Evolutionary conservation across 306 rosid genomes (phyloP), one percentile per base, ranked within the genome.

Genomic region (Neltuma alba): DNA sequence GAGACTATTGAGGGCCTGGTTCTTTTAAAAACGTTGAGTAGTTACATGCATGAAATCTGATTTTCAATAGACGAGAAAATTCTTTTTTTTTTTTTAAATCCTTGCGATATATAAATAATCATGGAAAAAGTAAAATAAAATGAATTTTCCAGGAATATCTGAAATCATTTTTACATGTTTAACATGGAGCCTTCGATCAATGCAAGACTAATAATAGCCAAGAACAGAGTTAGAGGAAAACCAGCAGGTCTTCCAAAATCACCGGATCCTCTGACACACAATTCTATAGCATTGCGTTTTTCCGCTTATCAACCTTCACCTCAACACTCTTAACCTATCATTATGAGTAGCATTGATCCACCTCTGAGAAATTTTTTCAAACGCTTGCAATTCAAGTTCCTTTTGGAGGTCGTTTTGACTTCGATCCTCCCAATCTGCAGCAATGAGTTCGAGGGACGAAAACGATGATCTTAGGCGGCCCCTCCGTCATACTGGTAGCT

Each of bases 401-500:
- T 1, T 33, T 9, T 11, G 13, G 42, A 77, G 1, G 3, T 61
- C 11, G 38, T 61, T 61, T 61, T 61, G 37, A 28, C n/a, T 28
- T 37, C 15, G 16, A 63, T 20, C 48, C 27, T 30, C 23, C 54
- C 0, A 9, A 13, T 13, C 8, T 9, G 38, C 23, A 9, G 55
- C n/a, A 0, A 91, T 89, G 95, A 91, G 91, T 76, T 91, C 70
- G 83, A 85, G 86, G 55, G 96, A 91, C 27, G 97, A 90, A 0
- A 47, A 33, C 2, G 92, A 85, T 2, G 89, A 87, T 21, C 92
- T 88, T 67, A 80, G 83, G 83, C 88, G 88, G 85, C 97, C 97
- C 38, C 88, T 92, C 69, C 88, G 91, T 41, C 92, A 92, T 58
- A 90, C 96, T 0, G 97, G 97, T 20, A 92, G 97, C 75, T 92